Base-by-base conservation (phyloP, 345 rosid genomes). In the Angophora floribunda region DNA sequence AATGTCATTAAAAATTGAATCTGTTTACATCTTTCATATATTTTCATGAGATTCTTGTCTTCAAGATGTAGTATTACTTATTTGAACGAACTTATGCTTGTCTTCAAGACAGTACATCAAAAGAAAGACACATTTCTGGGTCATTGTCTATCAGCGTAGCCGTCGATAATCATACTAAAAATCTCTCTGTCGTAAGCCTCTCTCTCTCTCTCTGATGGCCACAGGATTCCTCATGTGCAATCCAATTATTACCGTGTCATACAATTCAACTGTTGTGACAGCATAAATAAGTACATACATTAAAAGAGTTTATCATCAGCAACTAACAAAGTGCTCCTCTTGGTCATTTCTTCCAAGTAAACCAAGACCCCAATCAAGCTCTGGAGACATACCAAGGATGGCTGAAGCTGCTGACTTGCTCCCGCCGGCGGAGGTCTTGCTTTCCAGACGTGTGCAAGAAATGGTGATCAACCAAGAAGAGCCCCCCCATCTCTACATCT, bases 391-490 rank as follows among this genome's bases (percentile, higher is more conserved):
- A 36, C 84, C 51, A 75, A 57, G 32, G 88, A 93, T 93, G 95
- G 90, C 91, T 12, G 88, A 50, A 52, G 79, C 14, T 75, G 67
- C 85, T 6, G 86, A 57, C 49, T 87, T 22, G 30, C 89, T 80
- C 41, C 89, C 78, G 13, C 82, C 89, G 13, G 86, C 91, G 5
- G 91, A 92, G 85, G 80, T 91, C 59, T 53, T 94, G 90, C 88
- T 94, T 19, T 75, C 91, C 80, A 91, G 87, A 87, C 92, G 94
- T 45, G 94, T 93, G 13, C 93, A 94, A 41, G 93, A 93, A 49
- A 52, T 91, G 91, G 91, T 82, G 87, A 86, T 90, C 51, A 80
- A 89, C 51, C 92, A 90, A n/a, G 87, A 92, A 61, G 89, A 89
- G 86, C 93, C 92, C 5, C 80, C 89, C 4, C 85, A 87, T 36